Base-by-base conservation (phyloP, 805 yeast genomes). In the Saturnispora kantuleensis region DNA sequence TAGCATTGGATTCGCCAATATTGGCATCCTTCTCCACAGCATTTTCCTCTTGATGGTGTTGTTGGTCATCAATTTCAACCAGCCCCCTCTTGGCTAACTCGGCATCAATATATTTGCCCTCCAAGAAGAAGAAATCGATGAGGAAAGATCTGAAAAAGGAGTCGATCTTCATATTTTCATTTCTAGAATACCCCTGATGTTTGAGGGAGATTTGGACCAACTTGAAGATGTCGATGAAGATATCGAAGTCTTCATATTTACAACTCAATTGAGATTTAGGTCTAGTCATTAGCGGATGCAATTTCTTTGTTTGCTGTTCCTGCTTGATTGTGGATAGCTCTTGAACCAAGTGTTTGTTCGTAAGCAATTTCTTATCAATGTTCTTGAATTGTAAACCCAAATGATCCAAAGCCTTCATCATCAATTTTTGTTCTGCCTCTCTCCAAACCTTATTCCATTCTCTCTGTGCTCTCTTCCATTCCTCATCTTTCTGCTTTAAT, bases 361-460 rank as follows among this genome's bases (percentile, higher is more conserved):
- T 87, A 54, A 93, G 66, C 46, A 87, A 66, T 62, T 93, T 90
- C 63, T 93, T 90, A 65, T 93, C 99, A 18, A 96, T 84, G 61
- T 93, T 97, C 65, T 93, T 93, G 69, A 93, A 93, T 0, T 97
- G 89, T 55, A 93, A 72, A 1, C 99, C 98, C 50, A 90, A 69
- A 62, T 93, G 98, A 61, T 93, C 99, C 52, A 93, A 70, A 2
- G 96, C 85, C 63, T 93, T 93, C 69, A 79, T 86, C 62, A 84
- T 89, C 0, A 88, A 95, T 56, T 87, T 89, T 58, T 89, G 96
- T 63, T 93, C 98, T 66, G 94, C 79, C 65, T 90, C 97, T 59
- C 99, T 79, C 99, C 99, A 93, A 11, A 88, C 95, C 60, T 90
- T 90, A 65, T 90, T 90, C 97, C 98, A 93, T 62, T 93, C 97